These are phyloP conservation scores for Phytophthora palmivora DNA, from an alignment of 352 stramenopile species.

Conservation along the genomic window DNA sequence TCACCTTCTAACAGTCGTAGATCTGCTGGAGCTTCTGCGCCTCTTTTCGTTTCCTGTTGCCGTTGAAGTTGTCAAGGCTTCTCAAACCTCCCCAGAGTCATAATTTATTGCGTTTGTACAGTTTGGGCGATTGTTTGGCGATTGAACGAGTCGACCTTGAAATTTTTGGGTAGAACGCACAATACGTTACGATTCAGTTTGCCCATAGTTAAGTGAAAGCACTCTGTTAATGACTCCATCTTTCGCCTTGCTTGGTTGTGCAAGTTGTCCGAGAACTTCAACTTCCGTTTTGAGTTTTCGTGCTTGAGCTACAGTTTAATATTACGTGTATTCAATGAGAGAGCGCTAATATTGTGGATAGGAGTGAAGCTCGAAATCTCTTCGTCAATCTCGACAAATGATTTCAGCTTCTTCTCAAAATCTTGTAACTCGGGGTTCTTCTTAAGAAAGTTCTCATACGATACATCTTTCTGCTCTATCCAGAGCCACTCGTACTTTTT, in stretches of 20 bases:
- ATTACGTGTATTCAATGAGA: constrained; percentile 97
- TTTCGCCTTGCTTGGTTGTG: constrained; percentile 94
- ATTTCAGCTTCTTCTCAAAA: constrained; percentile 97
- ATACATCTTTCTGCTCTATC: constrained; percentile 97
- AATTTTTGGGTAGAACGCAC: too few relatives aligned
- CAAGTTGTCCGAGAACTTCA: constrained; percentile 97
- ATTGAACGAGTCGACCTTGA: too few relatives aligned
- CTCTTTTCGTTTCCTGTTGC: too few relatives aligned
- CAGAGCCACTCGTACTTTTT: constrained; percentile 98
- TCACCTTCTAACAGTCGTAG: too few relatives aligned
- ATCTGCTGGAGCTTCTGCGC: too few relatives aligned
- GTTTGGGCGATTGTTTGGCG: too few relatives aligned
- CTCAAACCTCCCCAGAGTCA: too few relatives aligned
- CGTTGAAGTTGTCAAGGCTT: too few relatives aligned
- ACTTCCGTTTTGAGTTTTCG: constrained; percentile 97
- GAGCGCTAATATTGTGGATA: constrained; percentile 96
- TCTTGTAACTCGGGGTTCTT: constrained; percentile 95
- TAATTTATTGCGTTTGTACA: too few relatives aligned
- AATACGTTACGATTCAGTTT: constrained; percentile 95
- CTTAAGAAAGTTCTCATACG: constrained; percentile 95
- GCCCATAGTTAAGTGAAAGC: constrained; percentile 94
- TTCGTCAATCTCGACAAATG: constrained; percentile 95
- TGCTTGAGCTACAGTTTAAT: constrained; percentile 97
- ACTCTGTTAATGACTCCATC: constrained; percentile 96
- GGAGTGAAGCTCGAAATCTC: constrained; percentile 90